These are phyloP conservation scores for Raddia distichophylla DNA, from an alignment of 176 grass and related monocot species.

Conservation along the genomic window DNA sequence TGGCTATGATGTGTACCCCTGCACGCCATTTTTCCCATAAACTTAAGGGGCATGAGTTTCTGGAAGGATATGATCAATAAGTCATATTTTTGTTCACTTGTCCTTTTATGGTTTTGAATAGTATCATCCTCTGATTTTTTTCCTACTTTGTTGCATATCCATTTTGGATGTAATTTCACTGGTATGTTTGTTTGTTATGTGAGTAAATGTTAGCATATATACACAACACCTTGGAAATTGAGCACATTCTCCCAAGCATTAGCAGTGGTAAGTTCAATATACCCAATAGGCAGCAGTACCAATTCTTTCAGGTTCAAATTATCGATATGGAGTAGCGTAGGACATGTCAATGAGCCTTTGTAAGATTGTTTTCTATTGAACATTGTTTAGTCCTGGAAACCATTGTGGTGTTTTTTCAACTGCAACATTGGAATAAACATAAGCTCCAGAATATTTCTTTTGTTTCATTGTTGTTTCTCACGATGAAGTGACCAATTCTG, in stretches of 20 bases:
- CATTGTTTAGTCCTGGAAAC: background rate
- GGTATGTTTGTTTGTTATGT: background rate
- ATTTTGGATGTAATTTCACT: background rate
- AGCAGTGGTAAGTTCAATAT: background rate
- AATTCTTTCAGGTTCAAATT: background rate
- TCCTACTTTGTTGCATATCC: background rate
- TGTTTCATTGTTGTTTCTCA: background rate
- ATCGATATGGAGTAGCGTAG: background rate
- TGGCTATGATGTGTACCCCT: too few relatives aligned
- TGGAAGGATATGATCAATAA: background rate
- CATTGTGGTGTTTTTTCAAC: background rate
- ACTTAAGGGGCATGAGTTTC: background rate
- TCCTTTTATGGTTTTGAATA: constrained; percentile 10
- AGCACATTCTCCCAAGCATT: background rate
- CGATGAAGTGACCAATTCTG: background rate
- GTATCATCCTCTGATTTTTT: background rate
- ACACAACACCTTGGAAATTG: background rate
- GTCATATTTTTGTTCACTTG: background rate
- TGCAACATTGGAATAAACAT: background rate
- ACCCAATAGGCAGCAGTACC: background rate
- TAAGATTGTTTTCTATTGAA: background rate
- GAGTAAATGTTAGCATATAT: background rate
- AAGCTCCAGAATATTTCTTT: background rate
- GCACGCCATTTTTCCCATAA: too few relatives aligned
- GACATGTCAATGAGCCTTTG: background rate